Conservation (phyloP, 345 rosid genomes). For the Turritis glabra region DNA sequence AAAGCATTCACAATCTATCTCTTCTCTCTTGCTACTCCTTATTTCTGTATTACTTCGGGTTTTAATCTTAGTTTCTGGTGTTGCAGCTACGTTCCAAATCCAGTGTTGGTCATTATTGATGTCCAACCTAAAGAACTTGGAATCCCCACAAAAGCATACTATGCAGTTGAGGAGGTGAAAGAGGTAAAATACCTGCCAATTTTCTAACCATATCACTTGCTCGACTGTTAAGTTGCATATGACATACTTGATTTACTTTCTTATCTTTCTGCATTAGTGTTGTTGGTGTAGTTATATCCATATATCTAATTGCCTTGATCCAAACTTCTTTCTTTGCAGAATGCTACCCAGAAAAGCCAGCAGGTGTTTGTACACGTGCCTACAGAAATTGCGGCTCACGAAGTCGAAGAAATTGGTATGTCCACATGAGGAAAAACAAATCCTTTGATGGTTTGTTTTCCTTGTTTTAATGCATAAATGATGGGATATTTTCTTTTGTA, state of each 20-base stretch:
- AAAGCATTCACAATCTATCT: background rate
- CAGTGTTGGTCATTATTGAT: conserved; percentile 85
- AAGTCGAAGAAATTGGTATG: conserved; percentile 90
- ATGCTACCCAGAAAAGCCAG: conserved; percentile 94
- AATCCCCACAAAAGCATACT: conserved; percentile 86
- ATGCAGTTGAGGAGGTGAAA: conserved; percentile 58
- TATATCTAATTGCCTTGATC: background rate
- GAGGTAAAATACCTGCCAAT: conserved; percentile 40
- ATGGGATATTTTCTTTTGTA: background rate
- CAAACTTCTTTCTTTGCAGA: conserved; percentile 38
- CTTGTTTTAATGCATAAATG: conserved; percentile 8
- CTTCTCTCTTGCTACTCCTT: background rate
- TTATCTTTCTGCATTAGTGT: background rate
- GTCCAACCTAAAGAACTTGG: conserved; percentile 87
- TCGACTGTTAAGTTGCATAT: background rate
- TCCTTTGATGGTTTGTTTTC: background rate
- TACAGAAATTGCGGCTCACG: conserved; percentile 85
- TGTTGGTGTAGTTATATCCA: background rate
- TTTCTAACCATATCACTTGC: background rate
- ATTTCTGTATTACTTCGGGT: background rate
- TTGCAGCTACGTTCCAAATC: conserved; percentile 81
- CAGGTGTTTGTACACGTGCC: conserved; percentile 76
- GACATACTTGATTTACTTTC: background rate
- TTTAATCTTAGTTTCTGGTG: conserved; percentile 18
- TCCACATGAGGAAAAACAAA: background rate